Evolutionary conservation across 2,329 filamentous ascomycete genomes (phyloP).

Genomic region (Achaetomium macrosporum): DNA sequence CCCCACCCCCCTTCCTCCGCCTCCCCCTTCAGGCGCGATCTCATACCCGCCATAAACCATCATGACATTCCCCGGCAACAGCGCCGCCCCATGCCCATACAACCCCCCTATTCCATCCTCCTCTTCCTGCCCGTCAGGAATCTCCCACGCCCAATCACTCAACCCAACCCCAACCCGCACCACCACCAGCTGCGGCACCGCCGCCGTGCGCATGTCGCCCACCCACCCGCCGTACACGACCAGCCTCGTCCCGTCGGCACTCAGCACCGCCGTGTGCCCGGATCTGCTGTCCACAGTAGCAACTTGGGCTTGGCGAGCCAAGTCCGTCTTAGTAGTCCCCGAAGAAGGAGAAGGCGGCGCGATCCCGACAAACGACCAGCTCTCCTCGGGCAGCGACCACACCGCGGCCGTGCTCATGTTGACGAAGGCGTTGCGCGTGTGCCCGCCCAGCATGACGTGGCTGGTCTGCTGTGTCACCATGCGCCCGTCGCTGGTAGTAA

Average conservation of each 20-base stretch:
- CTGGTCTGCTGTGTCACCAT: conserved; percentile 65
- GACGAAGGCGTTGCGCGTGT: conserved; percentile 77
- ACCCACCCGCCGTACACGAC: conserved; percentile 90
- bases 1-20: conserved; percentile 22
- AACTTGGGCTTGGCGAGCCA: conserved; percentile 27
- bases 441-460: conserved; percentile 78
- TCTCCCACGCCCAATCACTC: conserved; percentile 66
- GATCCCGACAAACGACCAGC: conserved; percentile 77
- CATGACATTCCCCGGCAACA: conserved; percentile 63
- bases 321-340: conserved; percentile 44
- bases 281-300: conserved; percentile 66
- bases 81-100: conserved; percentile 58
- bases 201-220: conserved; percentile 68
- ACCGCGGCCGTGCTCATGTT: conserved; percentile 90
- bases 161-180: conserved; percentile 71
- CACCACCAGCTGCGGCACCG: conserved; percentile 73
- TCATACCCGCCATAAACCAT: conserved; percentile 60
- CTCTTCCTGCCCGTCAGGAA: conserved; percentile 51
- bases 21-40: conserved; percentile 29
- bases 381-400: conserved; percentile 79
- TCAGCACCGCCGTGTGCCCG: conserved; percentile 80
- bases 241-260: conserved; percentile 69
- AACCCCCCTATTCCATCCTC: conserved; percentile 37
- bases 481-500: conserved; percentile 32
- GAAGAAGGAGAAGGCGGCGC: conserved; percentile 33